phyloP scores from a whole-genome alignment of 2,329 filamentous ascomycete genomes.

The Fusarium palustre region DNA sequence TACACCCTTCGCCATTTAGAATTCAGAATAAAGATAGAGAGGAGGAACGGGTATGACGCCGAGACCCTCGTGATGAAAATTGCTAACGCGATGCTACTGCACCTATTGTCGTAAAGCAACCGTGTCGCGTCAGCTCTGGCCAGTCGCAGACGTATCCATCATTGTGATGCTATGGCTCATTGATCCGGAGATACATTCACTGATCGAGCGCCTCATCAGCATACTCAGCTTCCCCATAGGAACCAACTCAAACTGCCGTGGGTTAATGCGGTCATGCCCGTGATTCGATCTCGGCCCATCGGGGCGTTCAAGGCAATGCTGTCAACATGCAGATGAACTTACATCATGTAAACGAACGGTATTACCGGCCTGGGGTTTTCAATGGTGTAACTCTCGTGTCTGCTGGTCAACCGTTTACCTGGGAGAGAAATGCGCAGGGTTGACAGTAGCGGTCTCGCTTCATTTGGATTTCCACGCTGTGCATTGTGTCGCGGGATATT shows the following conservation, averaged over 20 bases:
- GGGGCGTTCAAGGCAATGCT: slow-evolving; percentile 14
- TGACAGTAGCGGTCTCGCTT: slow-evolving; percentile 17
- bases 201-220: slow-evolving; percentile 11
- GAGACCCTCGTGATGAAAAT: slow-evolving; percentile 30
- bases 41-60: slow-evolving; percentile 30
- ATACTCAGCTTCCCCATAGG: slow-evolving; percentile 1
- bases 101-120: slow-evolving; percentile 19
- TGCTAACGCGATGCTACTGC: slow-evolving; percentile 28
- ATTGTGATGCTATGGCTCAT: slow-evolving; percentile 18
- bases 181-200: background rate
- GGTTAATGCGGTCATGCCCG: slow-evolving; percentile 19
- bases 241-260: background rate
- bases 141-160: slow-evolving; percentile 3
- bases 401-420: slow-evolving; percentile 39
- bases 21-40: background rate
- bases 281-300: slow-evolving; percentile 32
- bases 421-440: slow-evolving; percentile 5
- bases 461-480: slow-evolving; percentile 24
- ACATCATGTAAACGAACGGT: slow-evolving; percentile 35
- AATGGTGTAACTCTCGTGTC: slow-evolving; percentile 45
- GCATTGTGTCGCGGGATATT: slow-evolving; percentile 38
- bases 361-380: slow-evolving; percentile 19
- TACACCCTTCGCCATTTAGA: background rate
- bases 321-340: slow-evolving; percentile 18
- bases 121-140: slow-evolving; percentile 23